Evolutionary conservation across 2,329 filamentous ascomycete species (phyloP), one percentile per base, ranked within the genome.

Genomic region (Domatiomyces catenatus): DNA sequence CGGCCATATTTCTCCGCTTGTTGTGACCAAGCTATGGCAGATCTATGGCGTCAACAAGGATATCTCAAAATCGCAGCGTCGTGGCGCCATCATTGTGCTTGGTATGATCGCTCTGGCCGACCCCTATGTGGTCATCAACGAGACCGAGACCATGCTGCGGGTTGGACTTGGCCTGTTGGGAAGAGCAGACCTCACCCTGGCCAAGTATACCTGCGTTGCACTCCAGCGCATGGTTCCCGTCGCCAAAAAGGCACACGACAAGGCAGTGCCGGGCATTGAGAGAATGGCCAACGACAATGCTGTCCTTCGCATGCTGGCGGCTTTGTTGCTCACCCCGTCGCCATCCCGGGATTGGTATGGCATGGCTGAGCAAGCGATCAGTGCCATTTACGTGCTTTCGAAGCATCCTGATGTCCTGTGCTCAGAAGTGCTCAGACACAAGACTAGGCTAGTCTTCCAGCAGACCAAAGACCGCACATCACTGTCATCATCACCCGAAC

Each of bases 261-360:
- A 83, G 5, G 64, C 66, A 22, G 53, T 62, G 7, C 54, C 52
- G 6, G 69, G 72, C 15, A 72, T 86, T 58, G 83, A 86, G 10
- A 85, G 90, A 52, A 74, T 98, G 43, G 77, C 86, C 4, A 98
- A 95, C 61, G 89, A 95, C 52, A 90, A 98, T 63, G 87, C 89
- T 7, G 84, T 96, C 17, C 72, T 95, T 24, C 72, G 75, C 3
- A 84, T 84, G 60, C 74, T 98, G 7, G 87, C 87, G 8, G 81
- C 84, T 18, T 89, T 96, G 60, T 81, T 84, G 17, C 87, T 95
- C 57, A 80, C 95, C 4, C 76, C 81, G 5, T 90, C 87, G 0
- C 83, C 94, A 52, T 94, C 83, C 69, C 92, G 93, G 63, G 92
- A 98, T 64, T 98, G 92, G 86, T 89, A 71, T 60, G 92, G 92